phyloP scores from a whole-genome alignment of 768 basidiomycete species.

The Leucosporidium yakuticum region DNA sequence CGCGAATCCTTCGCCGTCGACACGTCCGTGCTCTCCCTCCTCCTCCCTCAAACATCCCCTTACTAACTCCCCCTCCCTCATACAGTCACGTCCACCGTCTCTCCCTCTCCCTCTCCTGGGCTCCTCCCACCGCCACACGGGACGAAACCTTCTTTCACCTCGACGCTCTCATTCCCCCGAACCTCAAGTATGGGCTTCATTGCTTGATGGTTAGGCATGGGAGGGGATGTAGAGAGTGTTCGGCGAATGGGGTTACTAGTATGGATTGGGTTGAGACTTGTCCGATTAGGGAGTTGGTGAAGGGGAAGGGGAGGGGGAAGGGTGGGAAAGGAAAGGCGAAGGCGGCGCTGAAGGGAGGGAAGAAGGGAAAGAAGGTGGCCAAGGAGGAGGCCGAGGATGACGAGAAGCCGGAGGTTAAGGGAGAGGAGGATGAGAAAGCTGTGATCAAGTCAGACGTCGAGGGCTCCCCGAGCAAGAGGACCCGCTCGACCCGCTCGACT shows the following conservation, averaged over 20 bases:
- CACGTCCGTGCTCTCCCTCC: conserved; percentile 25
- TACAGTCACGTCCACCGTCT: conserved; percentile 37
- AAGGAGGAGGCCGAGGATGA: no score
- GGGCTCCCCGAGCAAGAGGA: no score
- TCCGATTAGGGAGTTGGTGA: conserved; percentile 25
- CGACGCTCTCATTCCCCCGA: conserved; percentile 17
- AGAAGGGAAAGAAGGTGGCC: neutral
- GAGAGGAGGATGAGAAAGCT: no score
- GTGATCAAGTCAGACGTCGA: no score
- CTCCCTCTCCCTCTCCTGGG: conserved; percentile 36
- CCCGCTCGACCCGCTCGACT: no score
- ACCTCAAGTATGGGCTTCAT: conserved; percentile 36
- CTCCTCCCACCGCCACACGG: conserved; percentile 22
- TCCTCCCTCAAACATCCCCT: no score
- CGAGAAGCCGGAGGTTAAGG: no score
- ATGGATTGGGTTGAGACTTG: conserved; percentile 24
- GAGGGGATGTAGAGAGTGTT: conserved; percentile 33
- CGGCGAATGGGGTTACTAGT: conserved; percentile 33
- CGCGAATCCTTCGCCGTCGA: conserved; percentile 39
- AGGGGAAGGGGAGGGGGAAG: neutral
- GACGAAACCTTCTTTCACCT: conserved; percentile 28
- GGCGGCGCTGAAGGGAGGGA: neutral
- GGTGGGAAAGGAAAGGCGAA: neutral
- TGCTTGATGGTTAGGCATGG: conserved; percentile 37
- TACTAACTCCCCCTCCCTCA: no score